These are phyloP conservation scores for Psilocybe azurescens DNA, from an alignment of 768 basidiomycete species.

Conservation along the genomic window DNA sequence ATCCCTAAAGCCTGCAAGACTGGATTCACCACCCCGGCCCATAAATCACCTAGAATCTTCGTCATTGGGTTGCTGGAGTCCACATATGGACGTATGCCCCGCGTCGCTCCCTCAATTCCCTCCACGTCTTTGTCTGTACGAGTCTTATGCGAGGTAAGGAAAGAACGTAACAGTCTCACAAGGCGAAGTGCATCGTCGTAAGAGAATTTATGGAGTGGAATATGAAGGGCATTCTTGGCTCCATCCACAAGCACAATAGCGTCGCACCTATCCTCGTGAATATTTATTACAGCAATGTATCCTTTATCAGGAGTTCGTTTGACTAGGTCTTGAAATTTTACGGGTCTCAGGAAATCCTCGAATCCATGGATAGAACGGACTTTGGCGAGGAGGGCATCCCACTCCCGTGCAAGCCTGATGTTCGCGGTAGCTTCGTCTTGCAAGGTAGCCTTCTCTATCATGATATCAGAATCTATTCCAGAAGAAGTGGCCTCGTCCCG, in stretches of 20 bases:
- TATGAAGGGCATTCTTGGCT: neutral
- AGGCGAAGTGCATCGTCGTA: neutral
- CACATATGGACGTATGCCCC: neutral
- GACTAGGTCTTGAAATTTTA: slow-evolving; percentile 9
- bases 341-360: slow-evolving; percentile 15
- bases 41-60: neutral
- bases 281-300: slow-evolving; percentile 13
- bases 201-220: neutral
- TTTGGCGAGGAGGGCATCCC: neutral
- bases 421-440: neutral
- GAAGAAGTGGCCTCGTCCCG: neutral
- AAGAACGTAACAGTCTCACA: neutral
- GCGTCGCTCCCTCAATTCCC: too few relatives aligned
- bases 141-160: neutral
- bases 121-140: neutral
- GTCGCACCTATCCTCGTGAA: slow-evolving; percentile 14
- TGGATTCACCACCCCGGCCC: neutral
- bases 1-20: neutral
- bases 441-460: neutral
- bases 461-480: neutral
- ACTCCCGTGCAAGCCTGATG: neutral
- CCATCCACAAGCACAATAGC: neutral
- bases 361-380: slow-evolving; percentile 14
- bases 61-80: neutral
- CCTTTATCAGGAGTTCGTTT: slow-evolving; percentile 6